Base-by-base conservation (phyloP, 2,329 filamentous ascomycete species). In the Exophiala spinifera region DNA sequence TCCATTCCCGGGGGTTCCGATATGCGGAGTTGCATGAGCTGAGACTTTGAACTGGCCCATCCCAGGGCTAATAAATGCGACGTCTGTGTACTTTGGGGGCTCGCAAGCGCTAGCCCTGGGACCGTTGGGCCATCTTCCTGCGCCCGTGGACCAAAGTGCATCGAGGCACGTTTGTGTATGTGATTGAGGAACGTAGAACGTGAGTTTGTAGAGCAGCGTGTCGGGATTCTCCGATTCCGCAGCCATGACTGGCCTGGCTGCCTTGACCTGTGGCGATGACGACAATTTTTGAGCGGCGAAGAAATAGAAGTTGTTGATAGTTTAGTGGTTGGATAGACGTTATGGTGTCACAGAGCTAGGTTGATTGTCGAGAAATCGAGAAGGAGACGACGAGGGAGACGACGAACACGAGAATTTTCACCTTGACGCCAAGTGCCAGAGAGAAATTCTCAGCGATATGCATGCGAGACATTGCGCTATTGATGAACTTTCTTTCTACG, bases 121-220 rank as follows among this genome's bases (percentile, higher is more conserved):
- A 15, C 20, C 36, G 11, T 55, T 60, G 0, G 73, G 72, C 57
- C 71, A 75, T 17, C 66, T 66, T 14, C 74, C 74, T 5, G 72
- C 74, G 3, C 74, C 73, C 13, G 67, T 67, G 10, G 67, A 64
- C 55, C 74, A 75, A 49, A 76, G 61, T 19, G 73, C 73, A 36
- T 72, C 66, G 57, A 75, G 74, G 62, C 71, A 74, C 8, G 59
- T 39, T 43, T 74, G 69, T 28, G 70, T 61, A 55, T 72, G 64
- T n/a, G 67, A 56, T 23, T 67, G 63, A 1, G 74, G 74, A 7
- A 72, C 70, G 56, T 70, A 74, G 66, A 75, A 76, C 53, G 73
- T 57, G n/a, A 76, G 70, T 52, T 75, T 74, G 64, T 74, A 66
- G 37, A 57, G 34, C 28, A 51, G 46, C 23, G 28, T 23, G 20